Percentiles rank a stretch among this genome's conserved stretches.
These are phyloP conservation scores for Schizosaccharomyces pombe DNA, from an alignment of 805 yeast genomes.

Conservation along the genomic window ASM294v3 CU329670.1:3260001-3260500, in stretches of 20 bases:
- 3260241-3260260: conserved; percentile 96
- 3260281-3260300: conserved; percentile 16
- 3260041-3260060: conserved; percentile 36
- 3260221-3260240: conserved; percentile 27
- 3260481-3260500: conserved; percentile 54
- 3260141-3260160: background rate
- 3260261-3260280: conserved; percentile 69
- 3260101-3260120: background rate
- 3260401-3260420: conserved; percentile 45
- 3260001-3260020: conserved; percentile 49
- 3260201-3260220: conserved; percentile 80
- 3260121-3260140: background rate
- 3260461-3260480: conserved; percentile 50
- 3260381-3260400: conserved; percentile 23
- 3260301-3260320: conserved; percentile 20
- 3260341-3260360: conserved; percentile 41
- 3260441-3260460: conserved; percentile 71
- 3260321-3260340: conserved; percentile 38
- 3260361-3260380: conserved; percentile 29
- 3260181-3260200: conserved; percentile 9
- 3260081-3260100: conserved; percentile 18
- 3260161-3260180: background rate
- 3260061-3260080: conserved; percentile 27
- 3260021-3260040: conserved; percentile 55
- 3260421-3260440: conserved; percentile 76